Evolutionary conservation across 108 stramenopile genomes (phyloP).

Genomic region (Asterionellopsis glacialis): DNA sequence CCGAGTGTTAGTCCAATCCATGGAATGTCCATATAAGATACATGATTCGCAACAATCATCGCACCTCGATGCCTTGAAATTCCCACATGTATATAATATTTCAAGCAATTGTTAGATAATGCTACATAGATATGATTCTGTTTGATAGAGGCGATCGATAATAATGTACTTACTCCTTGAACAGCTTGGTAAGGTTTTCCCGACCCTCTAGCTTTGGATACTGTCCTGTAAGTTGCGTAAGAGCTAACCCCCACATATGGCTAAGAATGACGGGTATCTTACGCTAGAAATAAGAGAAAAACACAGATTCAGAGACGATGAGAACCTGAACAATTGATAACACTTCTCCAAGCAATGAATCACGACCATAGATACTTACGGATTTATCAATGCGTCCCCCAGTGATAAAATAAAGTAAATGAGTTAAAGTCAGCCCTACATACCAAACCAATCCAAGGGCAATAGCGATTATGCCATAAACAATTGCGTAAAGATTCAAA

Average conservation of each 20-base stretch:
- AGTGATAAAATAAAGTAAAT: conserved; percentile 58
- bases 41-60: conserved; percentile 92
- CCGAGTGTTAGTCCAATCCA: conserved; percentile 79
- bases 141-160: not conserved
- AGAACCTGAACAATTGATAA: not conserved
- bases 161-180: conserved; percentile 34
- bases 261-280: conserved; percentile 62
- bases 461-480: conserved; percentile 69
- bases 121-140: not conserved
- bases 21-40: conserved; percentile 90
- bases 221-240: conserved; percentile 59
- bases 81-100: not conserved
- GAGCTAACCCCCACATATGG: conserved; percentile 75
- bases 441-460: conserved; percentile 73
- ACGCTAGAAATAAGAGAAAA: conserved; percentile 11
- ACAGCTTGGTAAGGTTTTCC: conserved; percentile 53
- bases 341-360: not conserved
- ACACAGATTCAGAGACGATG: not conserved
- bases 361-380: conserved; percentile 14
- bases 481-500: conserved; percentile 81
- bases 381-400: conserved; percentile 52
- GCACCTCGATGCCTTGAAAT: conserved; percentile 42
- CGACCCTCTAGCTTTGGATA: conserved; percentile 55
- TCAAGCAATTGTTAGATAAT: not conserved
- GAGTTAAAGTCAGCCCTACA: conserved; percentile 36